These are phyloP conservation scores for Helicostylum pulchrum DNA, from an alignment of 192 early-diverging fungal genomes.

Conservation along the genomic window DNA sequence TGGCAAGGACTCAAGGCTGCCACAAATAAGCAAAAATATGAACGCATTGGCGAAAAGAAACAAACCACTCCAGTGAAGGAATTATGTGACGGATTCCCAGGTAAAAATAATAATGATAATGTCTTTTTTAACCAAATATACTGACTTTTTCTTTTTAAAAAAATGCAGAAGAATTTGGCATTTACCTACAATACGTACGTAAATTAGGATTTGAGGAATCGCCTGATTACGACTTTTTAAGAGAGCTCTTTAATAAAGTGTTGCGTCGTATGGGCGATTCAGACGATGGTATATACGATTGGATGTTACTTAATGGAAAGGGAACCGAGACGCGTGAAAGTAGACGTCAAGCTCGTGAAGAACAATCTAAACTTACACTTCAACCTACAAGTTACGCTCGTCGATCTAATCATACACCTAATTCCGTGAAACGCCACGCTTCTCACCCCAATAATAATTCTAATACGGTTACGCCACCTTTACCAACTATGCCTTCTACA, in stretches of 20 bases:
- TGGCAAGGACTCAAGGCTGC: constrained; percentile 98
- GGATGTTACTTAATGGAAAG: constrained; percentile 69
- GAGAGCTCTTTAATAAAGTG: constrained; percentile 80
- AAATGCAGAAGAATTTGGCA: constrained; percentile 76
- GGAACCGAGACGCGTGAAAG: constrained; percentile 39
- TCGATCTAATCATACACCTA: constrained; percentile 8
- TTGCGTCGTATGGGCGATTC: constrained; percentile 63
- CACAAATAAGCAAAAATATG: constrained; percentile 99
- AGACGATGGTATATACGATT: constrained; percentile 95
- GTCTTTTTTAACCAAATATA: neutral
- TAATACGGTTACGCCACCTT: neutral
- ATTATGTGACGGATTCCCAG: constrained; percentile 84
- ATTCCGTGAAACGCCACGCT: constrained; percentile 14
- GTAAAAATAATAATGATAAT: constrained; percentile 24
- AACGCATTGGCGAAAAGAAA: constrained; percentile 99
- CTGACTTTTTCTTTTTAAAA: constrained; percentile 5
- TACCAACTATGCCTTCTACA: constrained; percentile 6
- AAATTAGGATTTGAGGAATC: constrained; percentile 93
- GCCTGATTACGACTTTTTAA: constrained; percentile 95
- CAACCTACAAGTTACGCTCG: constrained; percentile 6
- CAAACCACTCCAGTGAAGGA: constrained; percentile 87
- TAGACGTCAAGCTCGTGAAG: constrained; percentile 10
- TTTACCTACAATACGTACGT: constrained; percentile 86
- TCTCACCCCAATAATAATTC: constrained; percentile 7
- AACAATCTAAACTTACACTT: constrained; percentile 1